Percentiles rank a stretch among this genome's conserved stretches.
These are phyloP conservation scores for Zoysia japonica DNA, from an alignment of 176 grass and related monocot species.

Conservation along the genomic window DNA sequence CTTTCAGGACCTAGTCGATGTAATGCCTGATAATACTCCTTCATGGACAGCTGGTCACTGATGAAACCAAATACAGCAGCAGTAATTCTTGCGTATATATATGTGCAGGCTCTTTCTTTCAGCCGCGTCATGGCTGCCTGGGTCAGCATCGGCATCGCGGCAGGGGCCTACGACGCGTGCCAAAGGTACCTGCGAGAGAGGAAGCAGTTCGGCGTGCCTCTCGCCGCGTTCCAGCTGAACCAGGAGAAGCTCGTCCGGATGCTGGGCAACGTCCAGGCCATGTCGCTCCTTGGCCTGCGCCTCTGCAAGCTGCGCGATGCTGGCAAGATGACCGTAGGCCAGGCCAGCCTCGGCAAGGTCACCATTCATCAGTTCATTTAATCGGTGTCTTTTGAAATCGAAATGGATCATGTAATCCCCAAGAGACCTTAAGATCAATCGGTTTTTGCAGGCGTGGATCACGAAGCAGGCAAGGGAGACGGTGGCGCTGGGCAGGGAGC, in stretches of 20 bases:
- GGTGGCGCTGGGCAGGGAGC: constrained; percentile 58
- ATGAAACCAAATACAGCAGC: too few relatives aligned
- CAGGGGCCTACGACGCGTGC: neutral
- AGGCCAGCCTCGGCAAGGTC: constrained; percentile 63
- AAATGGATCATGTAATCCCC: too few relatives aligned
- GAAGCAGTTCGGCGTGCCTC: constrained; percentile 62
- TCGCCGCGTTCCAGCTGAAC: constrained; percentile 64
- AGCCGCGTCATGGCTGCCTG: neutral
- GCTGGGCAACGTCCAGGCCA: constrained; percentile 72
- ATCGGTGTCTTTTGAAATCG: too few relatives aligned
- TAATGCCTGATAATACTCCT: neutral
- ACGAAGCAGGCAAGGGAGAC: constrained; percentile 58
- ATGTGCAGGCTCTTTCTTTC: neutral
- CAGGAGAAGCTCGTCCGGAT: constrained; percentile 66
- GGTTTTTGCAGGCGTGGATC: constrained; percentile 56
- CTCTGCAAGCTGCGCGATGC: constrained; percentile 54
- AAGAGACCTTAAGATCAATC: neutral
- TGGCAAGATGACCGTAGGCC: constrained; percentile 49
- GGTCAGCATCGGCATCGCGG: neutral
- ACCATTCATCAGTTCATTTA: neutral
- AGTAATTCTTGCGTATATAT: too few relatives aligned
- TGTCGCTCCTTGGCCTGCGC: constrained; percentile 55
- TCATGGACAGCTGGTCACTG: too few relatives aligned
- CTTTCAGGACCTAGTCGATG: constrained; percentile 57
- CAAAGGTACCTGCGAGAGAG: constrained; percentile 45